Evolutionary conservation across 768 basidiomycete species (phyloP).

Genomic region (Cystofilobasidium capitatum): DNA sequence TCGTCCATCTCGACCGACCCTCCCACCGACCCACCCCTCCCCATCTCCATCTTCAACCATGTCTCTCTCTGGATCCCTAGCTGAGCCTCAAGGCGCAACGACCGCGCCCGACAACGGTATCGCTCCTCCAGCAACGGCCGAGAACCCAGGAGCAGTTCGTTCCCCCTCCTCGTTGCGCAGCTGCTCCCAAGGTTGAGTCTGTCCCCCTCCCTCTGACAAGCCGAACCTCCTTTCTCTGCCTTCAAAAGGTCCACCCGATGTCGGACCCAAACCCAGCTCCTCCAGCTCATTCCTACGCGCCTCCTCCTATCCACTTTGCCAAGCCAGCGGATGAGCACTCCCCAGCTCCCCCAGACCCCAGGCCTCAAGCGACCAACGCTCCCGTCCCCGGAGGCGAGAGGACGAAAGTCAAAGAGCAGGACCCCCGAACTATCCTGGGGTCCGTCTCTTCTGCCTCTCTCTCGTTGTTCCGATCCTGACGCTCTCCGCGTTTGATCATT

Average conservation of each 20-base stretch:
- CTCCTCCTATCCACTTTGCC: background rate
- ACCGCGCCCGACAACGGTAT: background rate
- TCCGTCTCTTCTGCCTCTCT: background rate
- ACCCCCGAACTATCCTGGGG: background rate
- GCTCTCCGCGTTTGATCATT: background rate
- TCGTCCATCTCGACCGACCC: background rate
- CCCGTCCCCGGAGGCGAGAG: conserved; percentile 5
- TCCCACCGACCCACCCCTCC: background rate
- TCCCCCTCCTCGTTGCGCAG: background rate
- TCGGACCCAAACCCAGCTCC: conserved; percentile 1
- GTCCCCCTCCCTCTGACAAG: background rate
- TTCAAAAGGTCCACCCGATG: background rate
- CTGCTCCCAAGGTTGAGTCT: background rate
- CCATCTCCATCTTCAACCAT: background rate
- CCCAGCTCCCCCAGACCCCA: background rate
- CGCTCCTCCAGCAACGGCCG: background rate
- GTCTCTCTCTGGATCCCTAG: conserved; percentile 8
- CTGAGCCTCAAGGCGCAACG: background rate
- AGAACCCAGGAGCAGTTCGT: conserved; percentile 15
- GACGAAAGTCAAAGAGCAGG: background rate
- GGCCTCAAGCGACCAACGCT: background rate
- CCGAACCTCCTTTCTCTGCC: background rate
- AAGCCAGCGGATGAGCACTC: background rate
- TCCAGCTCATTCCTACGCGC: background rate
- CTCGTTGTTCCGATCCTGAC: background rate